phyloP scores from a whole-genome alignment of 441 rosid species.

The Adansonia gregorii region DNA sequence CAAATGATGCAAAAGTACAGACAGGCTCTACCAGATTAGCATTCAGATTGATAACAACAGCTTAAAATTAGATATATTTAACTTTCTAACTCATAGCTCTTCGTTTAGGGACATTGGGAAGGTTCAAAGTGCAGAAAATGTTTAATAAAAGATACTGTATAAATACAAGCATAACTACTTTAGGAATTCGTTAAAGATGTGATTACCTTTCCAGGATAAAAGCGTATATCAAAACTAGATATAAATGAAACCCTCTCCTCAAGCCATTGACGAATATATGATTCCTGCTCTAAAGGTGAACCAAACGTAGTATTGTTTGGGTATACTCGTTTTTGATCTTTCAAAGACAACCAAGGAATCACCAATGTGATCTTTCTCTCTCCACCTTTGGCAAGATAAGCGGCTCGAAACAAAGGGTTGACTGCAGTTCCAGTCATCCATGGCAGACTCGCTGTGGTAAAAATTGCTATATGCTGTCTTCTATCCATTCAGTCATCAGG shows the following conservation, averaged over 20 bases:
- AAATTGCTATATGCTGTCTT: slow-evolving; percentile 69
- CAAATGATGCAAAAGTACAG: slow-evolving; percentile 6
- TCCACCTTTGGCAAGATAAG: slow-evolving; percentile 79
- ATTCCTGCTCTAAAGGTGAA: slow-evolving; percentile 73
- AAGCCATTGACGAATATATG: slow-evolving; percentile 77
- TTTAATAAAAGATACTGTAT: background rate
- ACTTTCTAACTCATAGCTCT: background rate
- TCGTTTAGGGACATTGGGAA: background rate
- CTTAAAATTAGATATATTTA: background rate
- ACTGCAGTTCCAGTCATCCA: slow-evolving; percentile 98
- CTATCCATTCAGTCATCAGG: slow-evolving; percentile 54
- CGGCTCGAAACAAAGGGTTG: slow-evolving; percentile 93
- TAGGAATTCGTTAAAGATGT: background rate
- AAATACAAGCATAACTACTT: slow-evolving; percentile 2
- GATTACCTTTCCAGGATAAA: slow-evolving; percentile 87
- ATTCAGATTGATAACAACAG: background rate
- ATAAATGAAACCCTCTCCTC: slow-evolving; percentile 67
- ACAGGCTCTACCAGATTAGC: background rate
- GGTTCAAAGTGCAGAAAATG: background rate
- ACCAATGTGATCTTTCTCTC: slow-evolving; percentile 72
- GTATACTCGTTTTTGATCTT: slow-evolving; percentile 75
- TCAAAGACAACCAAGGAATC: slow-evolving; percentile 84
- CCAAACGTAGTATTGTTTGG: slow-evolving; percentile 56
- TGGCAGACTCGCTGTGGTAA: slow-evolving; percentile 92
- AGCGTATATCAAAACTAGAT: slow-evolving; percentile 54